Evolutionary conservation across 176 grass and related monocot genomes (phyloP).

Genomic region (Pontederia paniculata): DNA sequence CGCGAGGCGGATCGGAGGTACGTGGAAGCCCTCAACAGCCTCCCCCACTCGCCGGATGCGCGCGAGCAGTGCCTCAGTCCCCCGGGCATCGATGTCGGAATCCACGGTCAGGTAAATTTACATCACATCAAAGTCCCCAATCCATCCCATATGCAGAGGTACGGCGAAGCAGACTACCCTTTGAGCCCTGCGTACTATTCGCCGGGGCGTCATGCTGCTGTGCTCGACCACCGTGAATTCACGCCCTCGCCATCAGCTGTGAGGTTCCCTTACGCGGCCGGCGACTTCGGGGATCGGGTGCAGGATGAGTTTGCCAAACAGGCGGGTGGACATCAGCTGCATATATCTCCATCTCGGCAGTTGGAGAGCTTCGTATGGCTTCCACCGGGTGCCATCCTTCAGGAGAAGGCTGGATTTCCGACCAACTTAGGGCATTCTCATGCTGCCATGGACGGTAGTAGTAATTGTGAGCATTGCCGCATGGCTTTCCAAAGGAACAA

Average conservation of each 20-base stretch:
- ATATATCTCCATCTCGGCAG: conserved; percentile 28
- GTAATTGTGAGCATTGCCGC: conserved; percentile 48
- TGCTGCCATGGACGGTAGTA: conserved; percentile 21
- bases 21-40: conserved; percentile 83
- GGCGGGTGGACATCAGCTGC: conserved; percentile 31
- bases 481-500: conserved; percentile 48
- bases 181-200: conserved; percentile 59
- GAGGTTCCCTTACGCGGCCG: conserved; percentile 48
- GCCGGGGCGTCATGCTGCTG: conserved; percentile 36
- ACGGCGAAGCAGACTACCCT: conserved; percentile 60
- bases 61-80: conserved; percentile 49
- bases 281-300: conserved; percentile 52
- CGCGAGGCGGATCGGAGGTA: conserved; percentile 73
- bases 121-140: conserved; percentile 58
- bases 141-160: conserved; percentile 40
- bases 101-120: conserved; percentile 39
- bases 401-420: conserved; percentile 57
- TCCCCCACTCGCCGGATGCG: conserved; percentile 41
- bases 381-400: conserved; percentile 53
- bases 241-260: conserved; percentile 52
- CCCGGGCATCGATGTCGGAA: conserved; percentile 32
- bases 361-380: conserved; percentile 62
- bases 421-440: conserved; percentile 50
- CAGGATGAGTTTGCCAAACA: conserved; percentile 45
- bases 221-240: conserved; percentile 53